Base-by-base conservation (phyloP, 345 rosid species). In the Dipteronia sinensis region DNA sequence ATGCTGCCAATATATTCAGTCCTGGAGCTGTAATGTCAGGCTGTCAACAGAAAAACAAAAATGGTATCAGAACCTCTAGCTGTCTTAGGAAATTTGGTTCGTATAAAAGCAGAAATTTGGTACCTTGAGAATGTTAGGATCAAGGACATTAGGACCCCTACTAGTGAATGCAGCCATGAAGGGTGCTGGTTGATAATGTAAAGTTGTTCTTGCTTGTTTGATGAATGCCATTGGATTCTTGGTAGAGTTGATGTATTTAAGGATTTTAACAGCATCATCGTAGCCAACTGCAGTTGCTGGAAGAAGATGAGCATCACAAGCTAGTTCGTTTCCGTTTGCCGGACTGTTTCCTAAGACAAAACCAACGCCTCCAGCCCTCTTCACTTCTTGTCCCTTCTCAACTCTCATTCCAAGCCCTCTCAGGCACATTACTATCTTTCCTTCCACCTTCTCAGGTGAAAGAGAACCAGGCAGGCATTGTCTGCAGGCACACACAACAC, bases 11-110 rank as follows among this genome's bases (percentile, higher is more conserved):
- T 83, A 93, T 89, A 62, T 92, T 78, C 5, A 93, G 58, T 79
- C 98, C 98, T 0, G 98, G 95, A 6, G 97, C 99, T 2, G 90
- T 87, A 8, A 95, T 87, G 73, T 95, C 97, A 5, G 99, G 97
- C 98, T 93, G 79, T 55, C 55, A 81, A 53, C 40, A 16, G 25
- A 66, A 61, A 46, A 9, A 10, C 15, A 10, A 46, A 46, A 10
- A 46, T n/a, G 49, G 15, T 46, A 46, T 7, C 46, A 42, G 10
- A 42, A 42, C 46, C 11, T 4, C 38, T 34, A 34, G 38, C 13
- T 46, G 12, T 46, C 49, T 1, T 46, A 10, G 17, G 22, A 56
- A 15, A n/a, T 59, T 59, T 4, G 23, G 23, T 59, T 6, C 11
- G 8, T 19, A 5, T 22, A 59, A 59, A 58, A 59, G 62, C 23